Base-by-base conservation (phyloP, 441 rosid species). In the Macaranga tanarius region DNA sequence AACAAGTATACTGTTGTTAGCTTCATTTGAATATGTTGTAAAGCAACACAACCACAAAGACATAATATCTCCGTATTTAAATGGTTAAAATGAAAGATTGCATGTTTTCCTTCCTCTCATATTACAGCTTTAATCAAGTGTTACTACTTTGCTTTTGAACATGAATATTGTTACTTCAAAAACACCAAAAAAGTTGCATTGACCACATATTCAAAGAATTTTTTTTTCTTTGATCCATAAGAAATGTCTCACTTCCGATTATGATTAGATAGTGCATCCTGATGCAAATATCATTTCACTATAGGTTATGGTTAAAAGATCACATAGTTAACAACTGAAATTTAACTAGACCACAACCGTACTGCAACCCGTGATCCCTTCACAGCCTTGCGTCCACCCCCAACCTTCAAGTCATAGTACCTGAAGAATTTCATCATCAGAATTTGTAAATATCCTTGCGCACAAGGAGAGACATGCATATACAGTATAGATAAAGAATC, bases 351-450 rank as follows among this genome's bases (percentile, higher is more conserved):
- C 81, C 87, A 87, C 92, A 84, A 90, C 92, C 93, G 81, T 94
- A 94, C 94, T 88, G 97, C 99, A 86, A 95, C 96, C 87, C 97
- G 85, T 65, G 93, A 95, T 83, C 97, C 97, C 77, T 92, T 92
- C 71, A 78, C 88, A 50, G 94, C 97, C 79, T 86, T 81, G 28
- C 80, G 57, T 82, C 99, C 97, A 68, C 81, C 77, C 26, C 99
- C 99, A 52, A 88, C 96, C 77, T 89, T 95, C 72, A 95, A 62
- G 81, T 95, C 97, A 83, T 92, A 92, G 86, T 90, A 92, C 90
- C 97, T 94, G 79, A 69, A 80, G 59, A 71, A 51, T 12, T 60
- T 45, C 34, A 65, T 55, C 62, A 74, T 79, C 75, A 75, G 61
- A 76, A 78, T 70, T 65, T 70, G 57, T n/a, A 55, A n/a, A 58